phyloP scores from a whole-genome alignment of 192 early-diverging fungal species.

The Gaertneriomyces sp. region DNA sequence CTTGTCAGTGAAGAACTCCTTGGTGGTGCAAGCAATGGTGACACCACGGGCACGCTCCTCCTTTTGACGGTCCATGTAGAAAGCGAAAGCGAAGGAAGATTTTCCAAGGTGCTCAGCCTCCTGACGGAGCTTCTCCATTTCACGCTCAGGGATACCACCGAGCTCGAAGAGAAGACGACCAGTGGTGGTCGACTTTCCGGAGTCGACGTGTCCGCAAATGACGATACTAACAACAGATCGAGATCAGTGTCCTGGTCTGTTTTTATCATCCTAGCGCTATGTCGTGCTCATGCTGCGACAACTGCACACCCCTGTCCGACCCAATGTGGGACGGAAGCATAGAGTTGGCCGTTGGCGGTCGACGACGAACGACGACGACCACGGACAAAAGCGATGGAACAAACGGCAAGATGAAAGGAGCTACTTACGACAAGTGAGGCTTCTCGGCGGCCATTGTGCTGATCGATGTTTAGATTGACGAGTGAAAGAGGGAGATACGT shows the following conservation, averaged over 20 bases:
- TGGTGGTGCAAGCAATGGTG: slow-evolving; percentile 97
- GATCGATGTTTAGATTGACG: too few relatives aligned
- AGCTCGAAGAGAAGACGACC: slow-evolving; percentile 98
- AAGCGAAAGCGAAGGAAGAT: slow-evolving; percentile 99
- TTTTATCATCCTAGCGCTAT: too few relatives aligned
- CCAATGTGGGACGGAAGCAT: too few relatives aligned
- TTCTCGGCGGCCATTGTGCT: not conserved
- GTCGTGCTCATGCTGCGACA: too few relatives aligned
- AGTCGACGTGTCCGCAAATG: slow-evolving; percentile 99
- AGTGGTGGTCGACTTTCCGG: slow-evolving; percentile 99
- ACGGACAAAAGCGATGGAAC: too few relatives aligned
- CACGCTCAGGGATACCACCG: slow-evolving; percentile 99
- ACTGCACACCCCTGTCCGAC: too few relatives aligned
- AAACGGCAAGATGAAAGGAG: too few relatives aligned
- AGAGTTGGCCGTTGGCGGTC: too few relatives aligned
- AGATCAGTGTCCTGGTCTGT: not conserved
- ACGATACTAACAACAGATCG: slow-evolving; percentile 45
- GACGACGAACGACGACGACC: too few relatives aligned
- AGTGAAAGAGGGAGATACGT: too few relatives aligned
- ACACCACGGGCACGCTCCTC: slow-evolving; percentile 99
- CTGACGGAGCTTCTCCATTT: slow-evolving; percentile 99
- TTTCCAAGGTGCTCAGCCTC: slow-evolving; percentile 98
- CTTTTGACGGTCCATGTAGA: slow-evolving; percentile 99
- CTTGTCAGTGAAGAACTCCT: slow-evolving; percentile 94
- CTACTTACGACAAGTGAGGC: slow-evolving; percentile 4